Conservation (phyloP, 2,329 filamentous ascomycete species). For the Arthroderma sp. region DNA sequence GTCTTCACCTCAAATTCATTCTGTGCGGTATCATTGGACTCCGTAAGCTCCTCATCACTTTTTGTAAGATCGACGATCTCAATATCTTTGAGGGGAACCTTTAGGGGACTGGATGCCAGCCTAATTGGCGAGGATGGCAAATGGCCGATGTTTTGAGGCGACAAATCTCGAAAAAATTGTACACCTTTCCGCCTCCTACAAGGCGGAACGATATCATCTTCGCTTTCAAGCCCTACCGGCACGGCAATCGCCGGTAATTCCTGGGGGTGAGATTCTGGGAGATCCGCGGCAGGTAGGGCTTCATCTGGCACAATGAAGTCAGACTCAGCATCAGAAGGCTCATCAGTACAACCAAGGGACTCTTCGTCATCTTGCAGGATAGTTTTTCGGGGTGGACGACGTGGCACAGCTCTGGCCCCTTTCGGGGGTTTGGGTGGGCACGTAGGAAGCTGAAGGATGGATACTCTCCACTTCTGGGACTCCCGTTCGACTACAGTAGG, state of each 20-base stretch:
- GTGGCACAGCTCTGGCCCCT: constrained; percentile 1
- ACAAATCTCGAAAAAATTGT: too few species aligned
- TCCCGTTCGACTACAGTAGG: constrained; percentile 48
- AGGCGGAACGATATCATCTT: too few species aligned
- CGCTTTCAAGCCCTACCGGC: too few species aligned
- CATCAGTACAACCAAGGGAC: constrained; percentile 18
- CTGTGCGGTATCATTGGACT: constrained; percentile 1
- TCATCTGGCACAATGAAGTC: constrained; percentile 21
- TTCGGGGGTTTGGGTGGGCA: constrained; percentile 18
- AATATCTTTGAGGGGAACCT: constrained; percentile 2
- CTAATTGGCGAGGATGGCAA: too few species aligned
- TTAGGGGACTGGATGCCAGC: neutral
- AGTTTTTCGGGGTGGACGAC: constrained; percentile 1
- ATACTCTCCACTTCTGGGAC: constrained; percentile 31
- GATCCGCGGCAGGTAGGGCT: neutral
- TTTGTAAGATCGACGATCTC: constrained; percentile 24
- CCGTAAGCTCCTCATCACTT: constrained; percentile 6
- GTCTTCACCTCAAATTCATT: constrained; percentile 21
- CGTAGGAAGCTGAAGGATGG: constrained; percentile 24
- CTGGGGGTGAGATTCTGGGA: neutral
- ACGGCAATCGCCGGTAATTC: too few species aligned
- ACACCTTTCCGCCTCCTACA: too few species aligned
- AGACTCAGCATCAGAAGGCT: constrained; percentile 14
- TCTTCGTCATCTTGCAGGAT: constrained; percentile 19
- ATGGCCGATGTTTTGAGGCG: too few species aligned